Conservation (phyloP, 177 flowering plant genomes). For the Vitis hybrid region DNA sequence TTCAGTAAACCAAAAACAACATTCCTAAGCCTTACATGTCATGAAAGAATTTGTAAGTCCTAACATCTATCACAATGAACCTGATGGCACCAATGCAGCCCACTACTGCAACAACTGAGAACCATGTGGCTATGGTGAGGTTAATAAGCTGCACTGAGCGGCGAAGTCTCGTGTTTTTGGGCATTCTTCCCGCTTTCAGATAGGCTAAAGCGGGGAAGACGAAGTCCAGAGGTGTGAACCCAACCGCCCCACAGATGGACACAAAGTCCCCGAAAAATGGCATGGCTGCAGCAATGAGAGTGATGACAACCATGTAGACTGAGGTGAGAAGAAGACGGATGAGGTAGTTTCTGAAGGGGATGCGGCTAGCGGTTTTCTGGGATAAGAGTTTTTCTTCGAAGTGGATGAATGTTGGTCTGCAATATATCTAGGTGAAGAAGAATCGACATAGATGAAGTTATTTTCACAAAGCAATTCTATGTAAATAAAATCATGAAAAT, state of each 20-base stretch:
- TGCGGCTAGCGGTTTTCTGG: slow-evolving; percentile 1
- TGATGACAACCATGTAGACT: slow-evolving; percentile 38
- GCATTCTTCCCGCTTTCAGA: slow-evolving; percentile 50
- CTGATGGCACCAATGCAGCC: slow-evolving; percentile 57
- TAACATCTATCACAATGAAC: slow-evolving; percentile 40
- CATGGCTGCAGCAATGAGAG: slow-evolving; percentile 56
- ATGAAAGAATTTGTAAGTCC: slow-evolving; percentile 54
- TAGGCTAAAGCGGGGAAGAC: slow-evolving; percentile 56
- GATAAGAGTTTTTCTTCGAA: slow-evolving; percentile 35
- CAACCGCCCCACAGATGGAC: slow-evolving; percentile 66
- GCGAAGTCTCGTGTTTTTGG: slow-evolving; percentile 19
- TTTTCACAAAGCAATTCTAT: no score
- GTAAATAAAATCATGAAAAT: no score
- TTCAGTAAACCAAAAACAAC: no score
- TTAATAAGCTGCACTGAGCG: slow-evolving; percentile 32
- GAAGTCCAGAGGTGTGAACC: slow-evolving; percentile 64
- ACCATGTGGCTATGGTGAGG: slow-evolving; percentile 38
- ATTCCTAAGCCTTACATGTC: slow-evolving; percentile 32
- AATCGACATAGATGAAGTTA: no score
- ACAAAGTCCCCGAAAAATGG: slow-evolving; percentile 70
- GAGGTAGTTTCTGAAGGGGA: slow-evolving; percentile 7
- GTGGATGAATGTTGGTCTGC: slow-evolving; percentile 59
- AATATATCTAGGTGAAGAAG: slow-evolving; percentile 42
- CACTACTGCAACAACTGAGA: slow-evolving; percentile 53
- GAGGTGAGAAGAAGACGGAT: slow-evolving; percentile 31